Conservation (phyloP, 2,329 filamentous ascomycete species). For the Alternaria atra region DNA sequence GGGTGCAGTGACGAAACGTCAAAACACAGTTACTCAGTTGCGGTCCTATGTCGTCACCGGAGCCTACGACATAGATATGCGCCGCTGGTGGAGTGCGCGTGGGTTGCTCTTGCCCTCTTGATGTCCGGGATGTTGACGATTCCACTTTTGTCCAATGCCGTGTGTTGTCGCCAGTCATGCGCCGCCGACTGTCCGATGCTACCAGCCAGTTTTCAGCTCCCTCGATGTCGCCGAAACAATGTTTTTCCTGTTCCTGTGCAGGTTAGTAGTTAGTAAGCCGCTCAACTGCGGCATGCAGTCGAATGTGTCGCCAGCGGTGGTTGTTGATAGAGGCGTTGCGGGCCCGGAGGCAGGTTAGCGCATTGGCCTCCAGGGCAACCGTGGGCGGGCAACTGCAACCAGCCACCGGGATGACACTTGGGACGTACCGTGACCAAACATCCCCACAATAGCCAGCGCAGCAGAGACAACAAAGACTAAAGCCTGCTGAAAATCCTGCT, state of each 20-base stretch:
- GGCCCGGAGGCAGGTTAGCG: slow-evolving; percentile 25
- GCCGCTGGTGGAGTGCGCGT: slow-evolving; percentile 19
- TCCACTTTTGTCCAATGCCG: slow-evolving; percentile 27
- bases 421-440: slow-evolving; percentile 5
- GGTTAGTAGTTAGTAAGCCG: slow-evolving; percentile 46
- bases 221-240: slow-evolving; percentile 16
- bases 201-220: slow-evolving; percentile 22
- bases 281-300: slow-evolving; percentile 32
- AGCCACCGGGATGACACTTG: slow-evolving; percentile 17
- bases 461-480: slow-evolving; percentile 7
- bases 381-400: slow-evolving; percentile 11
- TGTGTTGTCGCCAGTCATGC: slow-evolving; percentile 36
- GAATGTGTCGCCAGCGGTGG: slow-evolving; percentile 34
- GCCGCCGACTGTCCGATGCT: slow-evolving; percentile 31
- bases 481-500: slow-evolving; percentile 1
- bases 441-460: slow-evolving; percentile 17
- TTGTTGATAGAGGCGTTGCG: slow-evolving; percentile 31
- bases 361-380: slow-evolving; percentile 23
- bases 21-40: slow-evolving; percentile 13
- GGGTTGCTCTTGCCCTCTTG: slow-evolving; percentile 28
- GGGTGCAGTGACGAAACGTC: slow-evolving; percentile 21
- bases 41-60: slow-evolving; percentile 7
- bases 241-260: slow-evolving; percentile 38
- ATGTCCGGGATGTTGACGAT: slow-evolving; percentile 28
- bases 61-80: slow-evolving; percentile 8